Percentiles rank a stretch among this genome's conserved stretches.
Conservation (phyloP, 305 asterid species). For the Rubia peregrina region DNA sequence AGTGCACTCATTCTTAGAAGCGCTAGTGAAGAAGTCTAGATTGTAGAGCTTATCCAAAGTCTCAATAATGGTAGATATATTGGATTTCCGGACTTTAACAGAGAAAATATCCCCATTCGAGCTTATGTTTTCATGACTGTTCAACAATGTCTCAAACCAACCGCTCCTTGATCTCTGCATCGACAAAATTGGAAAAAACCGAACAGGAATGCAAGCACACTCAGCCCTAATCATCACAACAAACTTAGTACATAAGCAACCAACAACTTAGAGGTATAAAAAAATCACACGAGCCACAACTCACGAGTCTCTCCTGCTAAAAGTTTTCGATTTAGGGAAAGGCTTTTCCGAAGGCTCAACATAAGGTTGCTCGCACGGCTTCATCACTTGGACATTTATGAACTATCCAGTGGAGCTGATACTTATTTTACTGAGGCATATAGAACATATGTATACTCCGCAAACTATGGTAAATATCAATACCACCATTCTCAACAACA, state of each 20-base stretch:
- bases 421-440: constrained; percentile 62
- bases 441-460: constrained; percentile 65
- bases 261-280: neutral
- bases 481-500: constrained; percentile 61
- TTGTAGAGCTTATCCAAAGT: constrained; percentile 70
- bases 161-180: constrained; percentile 95
- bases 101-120: constrained; percentile 91
- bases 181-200: constrained; percentile 68
- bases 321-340: constrained; percentile 69
- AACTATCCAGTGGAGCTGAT: constrained; percentile 25
- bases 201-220: constrained; percentile 69
- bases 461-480: constrained; percentile 63
- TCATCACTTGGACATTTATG: constrained; percentile 38
- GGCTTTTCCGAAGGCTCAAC: constrained; percentile 57
- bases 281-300: neutral
- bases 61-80: constrained; percentile 52
- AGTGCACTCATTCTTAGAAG: constrained; percentile 92
- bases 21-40: constrained; percentile 68
- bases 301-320: constrained; percentile 45
- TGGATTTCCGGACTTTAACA: constrained; percentile 54
- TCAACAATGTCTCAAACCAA: constrained; percentile 84
- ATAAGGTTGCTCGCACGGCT: constrained; percentile 42
- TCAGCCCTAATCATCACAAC: constrained; percentile 47
- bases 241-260: neutral
- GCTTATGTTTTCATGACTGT: constrained; percentile 74